Evolutionary conservation across 1,284 basidiomycete genomes (phyloP).

Genomic region (Irpex sp.): DNA sequence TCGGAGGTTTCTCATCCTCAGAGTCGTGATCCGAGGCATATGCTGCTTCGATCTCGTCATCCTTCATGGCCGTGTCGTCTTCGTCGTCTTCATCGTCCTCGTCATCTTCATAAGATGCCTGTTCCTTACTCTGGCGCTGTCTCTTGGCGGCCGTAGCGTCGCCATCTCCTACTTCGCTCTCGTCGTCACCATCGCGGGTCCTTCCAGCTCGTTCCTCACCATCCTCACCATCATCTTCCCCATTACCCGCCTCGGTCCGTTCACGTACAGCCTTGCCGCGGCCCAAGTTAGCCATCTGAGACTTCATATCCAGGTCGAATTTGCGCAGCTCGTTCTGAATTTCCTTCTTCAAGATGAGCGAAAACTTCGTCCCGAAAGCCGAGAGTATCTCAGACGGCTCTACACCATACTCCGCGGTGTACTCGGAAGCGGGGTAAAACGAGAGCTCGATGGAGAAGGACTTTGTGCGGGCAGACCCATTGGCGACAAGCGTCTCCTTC

Average conservation of each 20-base stretch:
- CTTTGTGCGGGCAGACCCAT: slow-evolving; percentile 71
- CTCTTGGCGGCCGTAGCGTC: slow-evolving; percentile 40
- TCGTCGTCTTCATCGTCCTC: slow-evolving; percentile 54
- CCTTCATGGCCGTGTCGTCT: slow-evolving; percentile 42
- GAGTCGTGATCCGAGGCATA: slow-evolving; percentile 44
- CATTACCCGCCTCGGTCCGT: slow-evolving; percentile 32
- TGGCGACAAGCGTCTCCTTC: slow-evolving; percentile 72
- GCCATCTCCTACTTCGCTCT: slow-evolving; percentile 30
- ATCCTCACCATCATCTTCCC: slow-evolving; percentile 43
- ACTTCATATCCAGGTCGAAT: slow-evolving; percentile 77
- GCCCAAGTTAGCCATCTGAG: slow-evolving; percentile 81
- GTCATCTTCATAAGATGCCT: slow-evolving; percentile 52
- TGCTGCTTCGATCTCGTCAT: slow-evolving; percentile 70
- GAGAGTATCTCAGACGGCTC: slow-evolving; percentile 72
- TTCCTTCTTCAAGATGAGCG: slow-evolving; percentile 83
- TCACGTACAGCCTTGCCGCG: slow-evolving; percentile 63
- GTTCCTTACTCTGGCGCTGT: slow-evolving; percentile 41
- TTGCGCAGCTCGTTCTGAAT: slow-evolving; percentile 86
- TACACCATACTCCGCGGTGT: slow-evolving; percentile 83
- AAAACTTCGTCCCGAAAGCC: slow-evolving; percentile 76
- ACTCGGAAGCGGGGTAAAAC: slow-evolving; percentile 89
- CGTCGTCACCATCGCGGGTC: slow-evolving; percentile 41
- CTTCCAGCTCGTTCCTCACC: slow-evolving; percentile 64
- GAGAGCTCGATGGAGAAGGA: slow-evolving; percentile 81
- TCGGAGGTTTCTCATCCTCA: slow-evolving; percentile 27